Percentiles rank a stretch among this genome's conserved stretches.
Conservation (phyloP, 192 early-diverging fungal genomes). For the Podila epicladia region DNA sequence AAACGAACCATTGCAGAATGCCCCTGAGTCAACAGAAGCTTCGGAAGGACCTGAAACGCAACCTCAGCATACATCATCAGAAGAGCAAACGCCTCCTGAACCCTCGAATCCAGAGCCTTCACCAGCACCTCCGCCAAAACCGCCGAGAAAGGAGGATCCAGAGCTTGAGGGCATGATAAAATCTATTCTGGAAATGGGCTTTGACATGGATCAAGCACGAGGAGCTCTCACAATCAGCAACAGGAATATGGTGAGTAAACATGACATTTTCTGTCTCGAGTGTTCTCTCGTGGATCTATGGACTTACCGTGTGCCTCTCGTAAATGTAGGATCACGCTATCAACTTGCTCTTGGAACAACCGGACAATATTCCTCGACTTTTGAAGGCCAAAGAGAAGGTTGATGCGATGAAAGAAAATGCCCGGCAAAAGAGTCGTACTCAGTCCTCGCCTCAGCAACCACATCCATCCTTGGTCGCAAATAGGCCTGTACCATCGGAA, state of each 20-base stretch:
- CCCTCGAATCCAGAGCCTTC: neutral
- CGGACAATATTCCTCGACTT: conserved; percentile 52
- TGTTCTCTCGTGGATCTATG: neutral
- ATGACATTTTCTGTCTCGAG: neutral
- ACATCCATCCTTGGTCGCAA: conserved; percentile 8
- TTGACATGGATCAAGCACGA: conserved; percentile 65
- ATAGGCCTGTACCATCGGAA: neutral
- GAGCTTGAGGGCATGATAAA: conserved; percentile 49
- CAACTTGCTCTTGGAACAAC: conserved; percentile 66
- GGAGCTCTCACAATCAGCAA: conserved; percentile 66
- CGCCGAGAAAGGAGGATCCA: conserved; percentile 31
- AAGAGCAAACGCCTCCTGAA: neutral
- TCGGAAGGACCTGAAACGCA: neutral
- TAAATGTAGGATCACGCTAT: conserved; percentile 65
- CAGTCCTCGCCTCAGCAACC: conserved; percentile 40
- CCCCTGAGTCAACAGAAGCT: neutral
- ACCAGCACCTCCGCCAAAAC: neutral
- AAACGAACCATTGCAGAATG: neutral
- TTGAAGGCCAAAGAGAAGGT: conserved; percentile 34
- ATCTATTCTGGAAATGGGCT: conserved; percentile 78
- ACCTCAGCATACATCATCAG: neutral
- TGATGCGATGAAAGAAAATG: conserved; percentile 52
- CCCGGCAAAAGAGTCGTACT: conserved; percentile 19
- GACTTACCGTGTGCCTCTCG: neutral
- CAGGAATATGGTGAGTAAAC: conserved; percentile 58